Conservation (phyloP, 2,329 filamentous ascomycete genomes). For the Escovopsis sp. region DNA sequence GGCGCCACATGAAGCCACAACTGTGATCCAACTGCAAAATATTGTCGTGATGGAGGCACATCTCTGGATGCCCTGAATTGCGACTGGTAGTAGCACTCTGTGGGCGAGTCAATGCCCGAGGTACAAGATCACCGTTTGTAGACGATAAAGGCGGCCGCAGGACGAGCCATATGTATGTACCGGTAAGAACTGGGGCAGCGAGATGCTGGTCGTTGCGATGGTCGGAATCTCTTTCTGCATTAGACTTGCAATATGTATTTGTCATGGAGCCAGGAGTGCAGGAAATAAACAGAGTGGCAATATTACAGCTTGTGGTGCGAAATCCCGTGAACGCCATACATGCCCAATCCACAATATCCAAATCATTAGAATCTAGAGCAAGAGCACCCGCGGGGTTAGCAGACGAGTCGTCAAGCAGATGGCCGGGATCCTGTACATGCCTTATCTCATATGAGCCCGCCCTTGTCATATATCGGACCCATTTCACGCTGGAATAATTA, state of each 20-base stretch:
- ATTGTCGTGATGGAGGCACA: too few relatives aligned
- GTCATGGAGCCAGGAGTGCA: background rate
- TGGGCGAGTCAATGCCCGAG: too few relatives aligned
- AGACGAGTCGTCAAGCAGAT: background rate
- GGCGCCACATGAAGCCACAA: too few relatives aligned
- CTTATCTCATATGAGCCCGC: slow-evolving; percentile 96
- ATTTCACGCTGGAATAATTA: slow-evolving; percentile 97
- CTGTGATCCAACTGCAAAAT: too few relatives aligned
- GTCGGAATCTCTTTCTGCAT: background rate
- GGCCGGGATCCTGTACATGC: slow-evolving; percentile 26
- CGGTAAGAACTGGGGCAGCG: too few relatives aligned
- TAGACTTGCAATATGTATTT: background rate
- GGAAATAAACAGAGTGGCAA: slow-evolving; percentile 3
- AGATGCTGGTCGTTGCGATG: too few relatives aligned
- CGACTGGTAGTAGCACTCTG: too few relatives aligned
- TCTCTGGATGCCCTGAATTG: too few relatives aligned
- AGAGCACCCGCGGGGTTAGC: background rate
- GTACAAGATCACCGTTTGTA: too few relatives aligned
- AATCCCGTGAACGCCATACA: slow-evolving; percentile 8
- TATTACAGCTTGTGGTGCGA: slow-evolving; percentile 5
- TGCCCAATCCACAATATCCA: slow-evolving; percentile 6
- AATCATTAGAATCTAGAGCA: slow-evolving; percentile 19
- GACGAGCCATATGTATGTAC: too few relatives aligned
- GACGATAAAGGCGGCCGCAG: too few relatives aligned
- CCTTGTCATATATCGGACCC: slow-evolving; percentile 97